A percentile compares a stretch with the other conserved stretches of the same genome.
phyloP scores from a whole-genome alignment of 2,329 filamentous ascomycete species.

The Fusarium nodosum region DNA sequence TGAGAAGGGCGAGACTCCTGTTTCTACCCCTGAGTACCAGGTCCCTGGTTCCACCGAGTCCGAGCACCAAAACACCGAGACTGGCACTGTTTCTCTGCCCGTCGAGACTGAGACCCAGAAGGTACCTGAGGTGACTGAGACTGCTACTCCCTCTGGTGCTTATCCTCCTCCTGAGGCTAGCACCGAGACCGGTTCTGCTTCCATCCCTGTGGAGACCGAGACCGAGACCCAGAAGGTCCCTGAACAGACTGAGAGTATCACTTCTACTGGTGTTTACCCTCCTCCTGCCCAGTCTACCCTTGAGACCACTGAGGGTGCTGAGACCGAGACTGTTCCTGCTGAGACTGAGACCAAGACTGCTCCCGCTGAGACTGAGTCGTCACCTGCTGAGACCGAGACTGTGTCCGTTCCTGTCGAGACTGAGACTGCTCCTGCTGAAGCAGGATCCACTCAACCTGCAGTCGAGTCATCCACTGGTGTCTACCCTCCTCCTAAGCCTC shows the following conservation, averaged over 20 bases:
- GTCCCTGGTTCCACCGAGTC: slow-evolving; percentile 13
- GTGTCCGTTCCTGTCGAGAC: neutral
- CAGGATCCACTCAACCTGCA: neutral
- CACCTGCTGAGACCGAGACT: slow-evolving; percentile 3
- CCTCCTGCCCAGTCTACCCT: slow-evolving; percentile 6
- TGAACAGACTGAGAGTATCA: neutral
- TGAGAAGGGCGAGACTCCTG: slow-evolving; percentile 29
- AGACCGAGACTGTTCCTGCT: neutral
- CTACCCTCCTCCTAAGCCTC: slow-evolving; percentile 21
- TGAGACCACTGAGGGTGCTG: neutral
- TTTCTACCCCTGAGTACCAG: slow-evolving; percentile 15
- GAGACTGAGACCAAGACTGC: neutral
- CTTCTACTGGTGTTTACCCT: slow-evolving; percentile 7
- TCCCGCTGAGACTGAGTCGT: neutral
- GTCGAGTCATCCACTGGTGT: slow-evolving; percentile 9
- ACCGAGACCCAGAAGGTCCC: slow-evolving; percentile 18
- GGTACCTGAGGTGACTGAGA: neutral
- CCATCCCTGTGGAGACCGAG: slow-evolving; percentile 4
- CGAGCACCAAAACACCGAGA: slow-evolving; percentile 14
- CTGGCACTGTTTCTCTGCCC: slow-evolving; percentile 3
- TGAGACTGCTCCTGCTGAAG: neutral
- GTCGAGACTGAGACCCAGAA: neutral
- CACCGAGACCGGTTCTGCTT: slow-evolving; percentile 10
- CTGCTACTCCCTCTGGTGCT: neutral
- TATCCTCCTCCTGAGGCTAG: slow-evolving; percentile 1